phyloP scores from a whole-genome alignment of 2,329 filamentous ascomycete genomes.

The Diaporthe nobilis region DNA sequence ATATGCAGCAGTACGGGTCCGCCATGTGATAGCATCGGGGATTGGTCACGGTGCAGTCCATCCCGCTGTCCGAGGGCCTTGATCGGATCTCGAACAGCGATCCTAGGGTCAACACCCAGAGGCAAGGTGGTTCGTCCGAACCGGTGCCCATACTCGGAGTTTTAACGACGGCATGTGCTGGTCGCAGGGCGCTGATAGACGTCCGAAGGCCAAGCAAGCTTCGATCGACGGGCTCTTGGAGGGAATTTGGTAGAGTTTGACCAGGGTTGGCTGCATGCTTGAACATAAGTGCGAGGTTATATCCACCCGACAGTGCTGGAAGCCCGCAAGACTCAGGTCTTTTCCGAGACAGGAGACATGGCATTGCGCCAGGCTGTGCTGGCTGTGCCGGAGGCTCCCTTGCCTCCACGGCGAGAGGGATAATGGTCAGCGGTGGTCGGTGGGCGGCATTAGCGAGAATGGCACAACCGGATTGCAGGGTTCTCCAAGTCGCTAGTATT shows the following conservation, averaged over 20 bases:
- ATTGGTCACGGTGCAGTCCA: background rate
- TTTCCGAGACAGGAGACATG: conserved; percentile 1
- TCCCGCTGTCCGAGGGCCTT: background rate
- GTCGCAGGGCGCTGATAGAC: background rate
- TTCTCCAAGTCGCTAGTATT: conserved; percentile 28
- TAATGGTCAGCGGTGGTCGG: background rate
- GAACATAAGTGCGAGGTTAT: conserved; percentile 21
- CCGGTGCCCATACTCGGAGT: conserved; percentile 12
- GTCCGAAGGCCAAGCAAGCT: background rate
- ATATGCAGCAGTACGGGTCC: background rate
- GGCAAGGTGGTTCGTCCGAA: conserved; percentile 27
- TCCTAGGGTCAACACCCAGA: background rate
- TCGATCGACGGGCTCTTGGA: conserved; percentile 2
- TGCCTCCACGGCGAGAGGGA: conserved; percentile 17
- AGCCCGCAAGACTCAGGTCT: conserved; percentile 27
- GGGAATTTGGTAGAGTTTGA: background rate
- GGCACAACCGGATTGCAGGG: conserved; percentile 21
- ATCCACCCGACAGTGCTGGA: background rate
- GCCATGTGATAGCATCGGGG: background rate
- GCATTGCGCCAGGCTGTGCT: background rate
- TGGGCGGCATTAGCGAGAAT: conserved; percentile 25
- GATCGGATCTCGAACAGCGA: background rate
- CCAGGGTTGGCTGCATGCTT: background rate
- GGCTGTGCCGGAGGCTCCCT: conserved; percentile 18
- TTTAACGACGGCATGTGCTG: conserved; percentile 4